These are phyloP conservation scores for Chytriomyces sp. DNA, from an alignment of 192 early-diverging fungal species.

Conservation along the genomic window DNA sequence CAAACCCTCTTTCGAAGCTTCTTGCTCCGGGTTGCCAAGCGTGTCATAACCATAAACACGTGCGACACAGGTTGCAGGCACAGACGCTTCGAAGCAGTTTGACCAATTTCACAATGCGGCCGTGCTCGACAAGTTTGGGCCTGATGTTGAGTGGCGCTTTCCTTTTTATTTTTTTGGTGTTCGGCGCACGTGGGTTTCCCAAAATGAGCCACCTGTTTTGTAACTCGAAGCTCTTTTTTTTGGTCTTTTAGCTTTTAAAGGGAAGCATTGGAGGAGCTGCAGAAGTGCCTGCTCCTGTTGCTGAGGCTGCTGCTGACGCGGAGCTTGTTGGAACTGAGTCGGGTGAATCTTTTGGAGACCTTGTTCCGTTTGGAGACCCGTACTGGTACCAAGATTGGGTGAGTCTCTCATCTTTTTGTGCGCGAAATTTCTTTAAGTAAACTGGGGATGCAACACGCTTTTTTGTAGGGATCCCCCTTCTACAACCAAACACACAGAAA, in stretches of 20 bases:
- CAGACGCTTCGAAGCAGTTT: slow-evolving; percentile 84
- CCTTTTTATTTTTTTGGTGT: neutral
- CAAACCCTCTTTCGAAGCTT: neutral
- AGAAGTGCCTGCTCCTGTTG: slow-evolving; percentile 9
- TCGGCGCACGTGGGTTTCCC: neutral
- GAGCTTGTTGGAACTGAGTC: slow-evolving; percentile 36
- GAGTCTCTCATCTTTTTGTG: neutral
- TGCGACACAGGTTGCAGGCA: slow-evolving; percentile 68
- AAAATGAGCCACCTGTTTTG: neutral
- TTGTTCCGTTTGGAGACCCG: slow-evolving; percentile 80
- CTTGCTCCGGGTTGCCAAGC: neutral
- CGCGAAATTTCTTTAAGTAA: neutral
- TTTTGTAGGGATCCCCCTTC: slow-evolving; percentile 61
- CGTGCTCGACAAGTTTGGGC: slow-evolving; percentile 68
- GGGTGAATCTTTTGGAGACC: slow-evolving; percentile 72
- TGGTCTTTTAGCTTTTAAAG: slow-evolving; percentile 52
- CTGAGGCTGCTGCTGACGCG: neutral
- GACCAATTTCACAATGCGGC: slow-evolving; percentile 79
- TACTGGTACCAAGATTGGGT: slow-evolving; percentile 67
- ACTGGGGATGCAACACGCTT: neutral
- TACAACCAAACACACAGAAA: slow-evolving; percentile 77
- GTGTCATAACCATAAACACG: neutral
- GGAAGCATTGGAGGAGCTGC: slow-evolving; percentile 64
- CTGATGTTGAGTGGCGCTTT: slow-evolving; percentile 35
- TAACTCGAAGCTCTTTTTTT: neutral